Evolutionary conservation across 73 alveolate species (phyloP).

Genomic region (Tetrahymena borealis): DNA sequence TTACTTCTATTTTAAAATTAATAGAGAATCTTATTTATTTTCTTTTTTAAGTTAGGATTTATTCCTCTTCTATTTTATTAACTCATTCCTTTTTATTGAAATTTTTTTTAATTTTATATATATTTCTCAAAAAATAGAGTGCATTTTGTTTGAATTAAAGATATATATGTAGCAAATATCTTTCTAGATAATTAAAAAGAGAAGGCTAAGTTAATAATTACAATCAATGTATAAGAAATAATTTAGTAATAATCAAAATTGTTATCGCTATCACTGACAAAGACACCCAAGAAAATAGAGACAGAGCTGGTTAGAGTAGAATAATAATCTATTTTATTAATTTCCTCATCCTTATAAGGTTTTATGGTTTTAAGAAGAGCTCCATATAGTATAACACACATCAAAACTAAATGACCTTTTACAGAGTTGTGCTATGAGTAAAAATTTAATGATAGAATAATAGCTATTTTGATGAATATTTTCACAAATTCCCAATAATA

Average conservation of each 20-base stretch:
- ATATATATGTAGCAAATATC: too few relatives aligned
- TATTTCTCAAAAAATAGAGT: too few relatives aligned
- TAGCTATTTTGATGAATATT: background rate
- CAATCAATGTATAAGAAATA: background rate
- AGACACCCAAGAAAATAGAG: background rate
- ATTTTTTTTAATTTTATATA: too few relatives aligned
- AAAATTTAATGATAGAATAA: background rate
- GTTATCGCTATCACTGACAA: background rate
- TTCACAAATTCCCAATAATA: background rate
- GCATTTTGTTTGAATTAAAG: too few relatives aligned
- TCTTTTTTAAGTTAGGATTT: too few relatives aligned
- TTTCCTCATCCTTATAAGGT: background rate
- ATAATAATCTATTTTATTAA: background rate
- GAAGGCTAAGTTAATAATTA: background rate
- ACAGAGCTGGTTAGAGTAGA: background rate
- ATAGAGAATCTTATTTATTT: too few relatives aligned
- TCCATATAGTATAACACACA: background rate
- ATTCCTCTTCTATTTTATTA: too few relatives aligned
- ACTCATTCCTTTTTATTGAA: too few relatives aligned
- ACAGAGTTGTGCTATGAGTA: background rate
- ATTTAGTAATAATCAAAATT: background rate
- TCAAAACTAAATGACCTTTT: background rate
- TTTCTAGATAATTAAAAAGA: too few relatives aligned
- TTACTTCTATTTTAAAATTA: too few relatives aligned
- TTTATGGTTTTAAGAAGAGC: background rate